Base-by-base conservation (phyloP, 768 basidiomycete genomes). In the Lactifluus volemus region DNA sequence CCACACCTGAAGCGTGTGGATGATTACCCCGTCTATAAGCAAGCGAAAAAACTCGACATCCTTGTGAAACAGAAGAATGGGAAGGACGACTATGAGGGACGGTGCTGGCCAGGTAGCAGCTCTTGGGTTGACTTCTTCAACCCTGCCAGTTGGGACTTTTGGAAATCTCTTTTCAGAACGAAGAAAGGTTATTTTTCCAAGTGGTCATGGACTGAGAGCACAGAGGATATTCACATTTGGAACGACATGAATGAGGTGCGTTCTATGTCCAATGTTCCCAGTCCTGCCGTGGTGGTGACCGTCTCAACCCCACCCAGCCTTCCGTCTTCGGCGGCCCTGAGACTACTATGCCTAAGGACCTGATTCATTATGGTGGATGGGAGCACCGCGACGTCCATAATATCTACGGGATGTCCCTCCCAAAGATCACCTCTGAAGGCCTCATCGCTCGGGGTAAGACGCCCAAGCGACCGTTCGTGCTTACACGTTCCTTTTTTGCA, bases 301-400 rank as follows among this genome's bases (percentile, higher is more conserved):
- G 63, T 34, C 55, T 45, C 56, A 72, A 25, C 25, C 64, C 69
- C 41, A 30, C 32, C n/a, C 58, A 90, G 92, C 97, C 97, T 1
- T 88, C 95, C 11, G 85, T 99, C n/a, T 99, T 99, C 78, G 96
- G 98, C 66, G 97, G 96, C 0, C 97, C 97, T 5, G 97, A 99
- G 71, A 98, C 98, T 68, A 84, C 84, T 38, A 83, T 88, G 80
- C 84, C 82, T 3, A 82, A 82, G 65, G 87, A 89, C 61, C 81
- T 80, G 50, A 78, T 97, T 47, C 95, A 98, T 69, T 76, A 92
- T 67, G 92, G 89, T 34, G 93, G 92, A 29, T 99, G 97, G 97
- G 97, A 99, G 70, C 94, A 99, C 69, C 86, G 97, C 51, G 97
- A 98, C 69, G 74, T 99, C 1, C 97, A 99, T 73, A 98, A 99